These are phyloP conservation scores for Trypanosoma grayi DNA, from an alignment of 208 protist species.

Conservation along the genomic window DNA sequence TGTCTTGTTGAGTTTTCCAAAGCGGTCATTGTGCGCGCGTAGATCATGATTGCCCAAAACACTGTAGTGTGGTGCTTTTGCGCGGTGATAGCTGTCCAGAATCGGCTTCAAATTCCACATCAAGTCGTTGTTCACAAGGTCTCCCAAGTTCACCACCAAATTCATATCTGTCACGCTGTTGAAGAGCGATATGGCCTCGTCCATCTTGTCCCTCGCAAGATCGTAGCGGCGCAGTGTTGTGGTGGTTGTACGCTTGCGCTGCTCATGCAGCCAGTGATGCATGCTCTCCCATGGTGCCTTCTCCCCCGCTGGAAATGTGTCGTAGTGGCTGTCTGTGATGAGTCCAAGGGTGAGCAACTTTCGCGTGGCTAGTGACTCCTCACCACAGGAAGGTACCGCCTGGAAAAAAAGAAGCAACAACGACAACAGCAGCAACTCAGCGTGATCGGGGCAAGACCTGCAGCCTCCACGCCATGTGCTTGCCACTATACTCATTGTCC, in stretches of 20 bases:
- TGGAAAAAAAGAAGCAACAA: neutral
- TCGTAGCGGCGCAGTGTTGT: constrained; percentile 25
- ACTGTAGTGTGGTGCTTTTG: constrained; percentile 25
- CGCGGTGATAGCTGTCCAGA: constrained; percentile 18
- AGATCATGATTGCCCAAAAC: constrained; percentile 41
- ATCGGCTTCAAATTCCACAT: constrained; percentile 34
- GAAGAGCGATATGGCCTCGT: constrained; percentile 25
- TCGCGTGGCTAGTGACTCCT: neutral
- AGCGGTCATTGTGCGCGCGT: constrained; percentile 33
- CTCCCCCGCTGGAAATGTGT: constrained; percentile 27
- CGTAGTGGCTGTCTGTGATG: constrained; percentile 25
- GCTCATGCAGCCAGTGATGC: constrained; percentile 13
- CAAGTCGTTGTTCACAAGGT: constrained; percentile 32
- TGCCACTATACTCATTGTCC: too few relatives aligned
- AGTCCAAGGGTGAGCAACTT: constrained; percentile 19
- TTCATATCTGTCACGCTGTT: constrained; percentile 22
- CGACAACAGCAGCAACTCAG: neutral
- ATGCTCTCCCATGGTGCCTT: constrained; percentile 24
- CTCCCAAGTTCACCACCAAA: constrained; percentile 28
- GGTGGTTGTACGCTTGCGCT: constrained; percentile 20
- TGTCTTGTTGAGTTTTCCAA: constrained; percentile 34
- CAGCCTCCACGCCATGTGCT: too few relatives aligned
- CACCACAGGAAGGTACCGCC: neutral
- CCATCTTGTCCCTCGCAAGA: constrained; percentile 26
- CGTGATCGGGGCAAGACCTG: neutral